Evolutionary conservation across 2,329 filamentous ascomycete genomes (phyloP), one percentile per base, ranked within the genome.

Genomic region (Didymella lethalis): DNA sequence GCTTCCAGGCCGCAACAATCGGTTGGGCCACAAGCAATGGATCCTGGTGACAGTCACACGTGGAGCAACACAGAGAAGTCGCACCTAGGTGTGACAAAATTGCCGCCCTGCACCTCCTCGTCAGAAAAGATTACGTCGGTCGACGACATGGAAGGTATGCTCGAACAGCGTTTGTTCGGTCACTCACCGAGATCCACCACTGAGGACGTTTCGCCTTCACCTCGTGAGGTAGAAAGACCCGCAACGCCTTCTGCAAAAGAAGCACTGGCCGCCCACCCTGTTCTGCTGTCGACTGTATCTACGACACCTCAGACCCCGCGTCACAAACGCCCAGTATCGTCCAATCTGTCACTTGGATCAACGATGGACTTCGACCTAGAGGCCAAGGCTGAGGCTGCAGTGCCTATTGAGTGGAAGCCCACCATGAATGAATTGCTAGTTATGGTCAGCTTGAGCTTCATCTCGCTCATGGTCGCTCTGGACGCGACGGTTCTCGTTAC

Each of bases 401-500:
- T 20, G 8, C 28, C 40, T 16, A 45, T 44, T 8, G 48, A 51
- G 26, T 67, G 65, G 65, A 62, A 57, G 11, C 65, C 63, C 12
- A 50, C 59, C 7, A 67, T 44, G 31, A 64, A 59, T 4, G 65
- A 67, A 46, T 53, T 63, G 57, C 56, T 70, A n/a, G 70, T 70
- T n/a, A 71, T 73, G 64, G 59, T 70, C 48, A 70, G 69, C 43
- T 61, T 75, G 14, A 63, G 65, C 8, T 64, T 73, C 29, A 65
- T 72, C 36, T 67, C 68, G 14, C 47, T 75, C 23, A 68, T 74
- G 61, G 71, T 75, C 1, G 62, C 72, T 8, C 61, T 75, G n/a
- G 72, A 75, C 50, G 65, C 69, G 11, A 73, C 71, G 3, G 67
- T 73, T 1, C 55, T 75, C 3, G 70, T 71, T 18, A 66, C 67